Evolutionary conservation across 306 rosid species (phyloP).

Genomic region (Cucurbita moschata): DNA sequence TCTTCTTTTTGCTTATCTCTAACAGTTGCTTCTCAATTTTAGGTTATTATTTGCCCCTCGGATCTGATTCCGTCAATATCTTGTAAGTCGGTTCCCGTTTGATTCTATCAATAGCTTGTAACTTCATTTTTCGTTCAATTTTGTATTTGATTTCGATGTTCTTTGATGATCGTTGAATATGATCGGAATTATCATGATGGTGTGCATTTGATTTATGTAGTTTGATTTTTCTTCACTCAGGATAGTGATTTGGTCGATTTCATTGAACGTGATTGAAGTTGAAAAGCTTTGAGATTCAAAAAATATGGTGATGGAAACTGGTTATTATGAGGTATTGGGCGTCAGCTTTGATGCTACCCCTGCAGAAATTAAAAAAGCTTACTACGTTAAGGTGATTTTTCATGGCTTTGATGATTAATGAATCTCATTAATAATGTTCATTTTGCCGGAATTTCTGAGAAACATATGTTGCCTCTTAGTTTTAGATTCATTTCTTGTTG

Average conservation of each 20-base stretch:
- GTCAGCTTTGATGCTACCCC: constrained; percentile 59
- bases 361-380: constrained; percentile 77
- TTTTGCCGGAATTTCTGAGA: background rate
- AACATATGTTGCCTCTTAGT: background rate
- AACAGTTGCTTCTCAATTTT: background rate
- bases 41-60: background rate
- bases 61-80: constrained; percentile 3
- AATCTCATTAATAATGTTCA: background rate
- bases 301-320: constrained; percentile 72
- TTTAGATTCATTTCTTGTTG: background rate
- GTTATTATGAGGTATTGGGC: constrained; percentile 62
- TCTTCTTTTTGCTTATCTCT: background rate
- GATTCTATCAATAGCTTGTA: background rate
- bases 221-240: background rate
- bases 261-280: background rate
- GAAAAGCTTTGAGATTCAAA: constrained; percentile 16
- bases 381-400: constrained; percentile 56
- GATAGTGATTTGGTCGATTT: background rate
- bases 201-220: background rate
- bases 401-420: background rate
- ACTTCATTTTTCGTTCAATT: background rate
- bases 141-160: background rate
- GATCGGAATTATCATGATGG: background rate
- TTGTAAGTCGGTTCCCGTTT: background rate
- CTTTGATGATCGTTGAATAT: background rate